Evolutionary conservation across 1,284 basidiomycete genomes (phyloP).

Genomic region (Takashimella koratensis): DNA sequence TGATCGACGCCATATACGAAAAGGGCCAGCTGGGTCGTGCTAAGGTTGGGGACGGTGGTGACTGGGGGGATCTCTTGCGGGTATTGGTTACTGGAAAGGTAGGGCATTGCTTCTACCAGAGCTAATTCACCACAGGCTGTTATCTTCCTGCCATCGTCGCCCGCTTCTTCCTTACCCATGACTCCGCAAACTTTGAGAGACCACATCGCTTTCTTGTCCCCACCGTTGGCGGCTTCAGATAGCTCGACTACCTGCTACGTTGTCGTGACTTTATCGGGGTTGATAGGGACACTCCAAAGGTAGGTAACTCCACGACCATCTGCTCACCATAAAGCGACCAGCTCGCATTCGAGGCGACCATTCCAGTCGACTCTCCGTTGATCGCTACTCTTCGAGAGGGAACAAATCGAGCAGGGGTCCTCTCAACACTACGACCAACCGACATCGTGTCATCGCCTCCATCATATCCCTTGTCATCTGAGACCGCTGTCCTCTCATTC

Average conservation of each 20-base stretch:
- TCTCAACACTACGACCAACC: constrained; percentile 39
- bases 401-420: constrained; percentile 51
- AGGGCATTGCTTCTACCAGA: constrained; percentile 13
- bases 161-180: constrained; percentile 52
- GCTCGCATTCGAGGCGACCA: constrained; percentile 31
- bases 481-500: constrained; percentile 60
- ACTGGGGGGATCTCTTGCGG: constrained; percentile 73
- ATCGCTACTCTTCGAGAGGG: constrained; percentile 61
- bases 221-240: constrained; percentile 9
- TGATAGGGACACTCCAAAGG: constrained; percentile 61
- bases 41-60: constrained; percentile 58
- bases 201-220: constrained; percentile 60
- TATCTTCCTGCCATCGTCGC: constrained; percentile 68
- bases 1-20: constrained; percentile 70
- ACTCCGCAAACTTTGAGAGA: constrained; percentile 72
- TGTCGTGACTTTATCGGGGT: constrained; percentile 72
- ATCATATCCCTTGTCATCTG: constrained; percentile 54
- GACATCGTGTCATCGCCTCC: constrained; percentile 47
- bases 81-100: constrained; percentile 68
- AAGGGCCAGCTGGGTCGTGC: constrained; percentile 60
- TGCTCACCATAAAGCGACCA: constrained; percentile 20
- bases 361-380: constrained; percentile 60
- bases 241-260: constrained; percentile 55
- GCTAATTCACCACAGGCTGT: constrained; percentile 59
- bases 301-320: constrained; percentile 50